These are phyloP conservation scores for Neurospora sp. DNA, from an alignment of 495 filamentous ascomycete genomes.

Conservation along the genomic window DNA sequence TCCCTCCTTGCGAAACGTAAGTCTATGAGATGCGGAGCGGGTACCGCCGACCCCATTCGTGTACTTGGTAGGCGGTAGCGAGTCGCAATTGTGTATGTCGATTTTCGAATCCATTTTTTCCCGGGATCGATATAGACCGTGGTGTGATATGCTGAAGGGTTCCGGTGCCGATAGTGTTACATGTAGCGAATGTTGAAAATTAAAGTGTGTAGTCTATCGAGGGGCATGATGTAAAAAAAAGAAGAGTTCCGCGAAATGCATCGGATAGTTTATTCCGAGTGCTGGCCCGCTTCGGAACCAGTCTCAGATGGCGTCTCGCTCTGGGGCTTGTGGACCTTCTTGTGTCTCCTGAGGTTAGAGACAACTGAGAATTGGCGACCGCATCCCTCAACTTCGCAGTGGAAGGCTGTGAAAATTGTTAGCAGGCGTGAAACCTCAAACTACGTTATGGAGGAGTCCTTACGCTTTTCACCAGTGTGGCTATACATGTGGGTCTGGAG, in stretches of 20 bases:
- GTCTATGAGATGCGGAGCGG: not conserved
- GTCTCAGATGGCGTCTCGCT: constrained; percentile 54
- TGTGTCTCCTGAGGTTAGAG: constrained; percentile 88
- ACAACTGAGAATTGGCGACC: constrained; percentile 97
- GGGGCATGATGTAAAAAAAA: constrained; percentile 5
- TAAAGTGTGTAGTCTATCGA: constrained; percentile 21
- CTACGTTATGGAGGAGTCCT: constrained; percentile 30
- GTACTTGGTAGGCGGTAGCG: constrained; percentile 1
- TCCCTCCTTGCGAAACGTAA: not conserved
- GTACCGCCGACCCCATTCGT: constrained; percentile 1
- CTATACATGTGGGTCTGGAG: constrained; percentile 98
- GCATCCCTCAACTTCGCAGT: constrained; percentile 90
- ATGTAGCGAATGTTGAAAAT: constrained; percentile 16
- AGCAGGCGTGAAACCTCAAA: constrained; percentile 16
- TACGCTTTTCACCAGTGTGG: constrained; percentile 98
- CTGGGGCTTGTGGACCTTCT: constrained; percentile 76
- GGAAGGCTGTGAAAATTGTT: constrained; percentile 57
- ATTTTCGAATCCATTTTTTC: not conserved
- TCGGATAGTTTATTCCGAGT: constrained; percentile 27
- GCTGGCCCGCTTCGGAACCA: constrained; percentile 36
- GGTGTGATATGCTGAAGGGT: not conserved
- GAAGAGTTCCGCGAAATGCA: not conserved
- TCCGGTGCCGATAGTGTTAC: constrained; percentile 1
- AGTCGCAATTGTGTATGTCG: not conserved
- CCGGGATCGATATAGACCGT: constrained; percentile 1